phyloP scores from a whole-genome alignment of 1,139 yeast species.

The Kazachstania sp. region DNA sequence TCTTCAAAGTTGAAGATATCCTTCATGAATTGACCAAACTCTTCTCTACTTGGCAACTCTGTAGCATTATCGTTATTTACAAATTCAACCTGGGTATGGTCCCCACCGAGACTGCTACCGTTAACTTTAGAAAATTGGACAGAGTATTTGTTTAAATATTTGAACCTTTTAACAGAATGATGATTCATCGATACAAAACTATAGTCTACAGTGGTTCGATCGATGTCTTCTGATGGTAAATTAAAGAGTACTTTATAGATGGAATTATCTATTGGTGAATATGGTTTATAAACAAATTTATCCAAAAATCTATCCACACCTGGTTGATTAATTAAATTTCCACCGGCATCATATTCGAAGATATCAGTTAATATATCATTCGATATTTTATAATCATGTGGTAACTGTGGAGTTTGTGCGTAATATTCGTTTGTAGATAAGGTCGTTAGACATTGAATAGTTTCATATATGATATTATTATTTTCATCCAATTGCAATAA shows the following conservation, averaged over 20 bases:
- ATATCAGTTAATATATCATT: constrained; percentile 6
- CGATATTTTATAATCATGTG: constrained; percentile 21
- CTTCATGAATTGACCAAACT: constrained; percentile 24
- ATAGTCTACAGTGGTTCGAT: constrained; percentile 25
- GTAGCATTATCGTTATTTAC: neutral
- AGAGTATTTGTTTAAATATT: constrained; percentile 32
- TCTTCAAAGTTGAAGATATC: constrained; percentile 24
- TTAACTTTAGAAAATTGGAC: constrained; percentile 45
- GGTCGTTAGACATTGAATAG: constrained; percentile 27
- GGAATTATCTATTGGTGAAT: constrained; percentile 16
- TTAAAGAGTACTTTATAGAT: constrained; percentile 29
- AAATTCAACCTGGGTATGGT: constrained; percentile 40
- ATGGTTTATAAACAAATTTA: constrained; percentile 35
- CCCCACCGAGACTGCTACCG: constrained; percentile 51
- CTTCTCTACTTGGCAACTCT: constrained; percentile 13
- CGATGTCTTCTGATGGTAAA: constrained; percentile 30
- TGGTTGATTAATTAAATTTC: constrained; percentile 35
- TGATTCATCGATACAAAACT: constrained; percentile 38
- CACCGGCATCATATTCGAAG: neutral
- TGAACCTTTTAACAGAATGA: constrained; percentile 40
- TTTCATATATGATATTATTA: constrained; percentile 36
- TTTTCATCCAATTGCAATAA: constrained; percentile 44
- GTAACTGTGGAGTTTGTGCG: constrained; percentile 23
- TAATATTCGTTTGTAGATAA: constrained; percentile 14
- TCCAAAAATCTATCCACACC: constrained; percentile 40